phyloP scores from a whole-genome alignment of 257 asterid genomes.

The Solanum sitiens region DNA sequence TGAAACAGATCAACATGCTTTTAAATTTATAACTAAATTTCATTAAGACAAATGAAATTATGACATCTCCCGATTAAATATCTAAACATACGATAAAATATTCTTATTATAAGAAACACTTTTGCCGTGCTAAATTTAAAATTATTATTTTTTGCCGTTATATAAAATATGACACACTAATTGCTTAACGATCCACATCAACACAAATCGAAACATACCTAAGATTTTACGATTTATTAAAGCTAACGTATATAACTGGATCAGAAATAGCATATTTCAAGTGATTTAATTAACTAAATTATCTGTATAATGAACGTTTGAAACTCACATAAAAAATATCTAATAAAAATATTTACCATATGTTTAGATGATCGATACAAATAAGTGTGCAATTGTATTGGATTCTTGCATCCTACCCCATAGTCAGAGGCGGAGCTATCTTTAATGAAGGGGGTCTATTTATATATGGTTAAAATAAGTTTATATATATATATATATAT shows the following conservation, averaged over 20 bases:
- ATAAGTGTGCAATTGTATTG: neutral
- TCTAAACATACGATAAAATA: neutral
- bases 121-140: fast-evolving
- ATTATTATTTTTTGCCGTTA: too few species aligned
- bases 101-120: neutral
- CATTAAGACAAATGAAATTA: neutral
- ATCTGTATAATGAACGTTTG: neutral
- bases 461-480: too few species aligned
- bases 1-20: neutral
- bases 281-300: too few species aligned
- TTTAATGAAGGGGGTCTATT: too few species aligned
- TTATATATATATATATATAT: too few species aligned
- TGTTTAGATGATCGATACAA: fast-evolving
- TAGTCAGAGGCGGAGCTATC: too few species aligned
- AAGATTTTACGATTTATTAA: neutral
- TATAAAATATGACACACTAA: neutral
- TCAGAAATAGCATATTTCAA: neutral
- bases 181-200: neutral
- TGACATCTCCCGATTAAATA: neutral
- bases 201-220: neutral
- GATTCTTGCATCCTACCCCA: neutral
- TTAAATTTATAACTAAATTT: neutral
- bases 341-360: neutral
- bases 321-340: neutral
- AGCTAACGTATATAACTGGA: neutral